Base-by-base conservation (phyloP, 495 filamentous ascomycete species). In the Tuber indicum region DNA sequence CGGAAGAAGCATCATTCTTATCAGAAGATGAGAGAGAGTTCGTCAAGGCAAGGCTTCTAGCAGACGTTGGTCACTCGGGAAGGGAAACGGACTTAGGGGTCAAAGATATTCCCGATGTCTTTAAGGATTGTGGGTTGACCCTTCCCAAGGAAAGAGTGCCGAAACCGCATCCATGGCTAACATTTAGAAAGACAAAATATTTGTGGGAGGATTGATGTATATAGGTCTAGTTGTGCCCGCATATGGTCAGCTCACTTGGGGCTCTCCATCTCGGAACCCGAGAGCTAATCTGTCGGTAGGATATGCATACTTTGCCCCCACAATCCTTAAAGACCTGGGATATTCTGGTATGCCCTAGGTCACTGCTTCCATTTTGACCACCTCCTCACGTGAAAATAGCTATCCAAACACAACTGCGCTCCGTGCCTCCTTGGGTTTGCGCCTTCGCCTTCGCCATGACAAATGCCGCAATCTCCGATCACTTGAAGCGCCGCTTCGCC, bases 151-250 rank as follows among this genome's bases (percentile, higher is more conserved):
- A 62, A 19, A 23, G 19, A 62, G 43, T 14, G 17, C 7, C 19
- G 14, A 21, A 8, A n/a, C 44, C 42, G 19, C 42, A 36, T 43
- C 72, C 52, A 78, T 36, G n/a, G 17, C 42, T 62, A 62, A 69
- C 46, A 44, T 42, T 69, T 4, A 32, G 12, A 3, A 32, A 78
- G 77, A 88, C 83, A 92, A 92, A 83, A 86, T 92, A 75, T 86
- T 92, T 74, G 84, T 96, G 52, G 94, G 92, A 74, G 94, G 91
- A 2, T 88, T 97, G 82, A 95, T 96, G 93, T 97, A 97, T 84
- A 93, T 94, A 49, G 92, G 92, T 12, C 86, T 97, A 43, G 91
- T 97, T 77, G 93, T 97, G 4, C 92, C 96, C 0, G 94, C 92
- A 46, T 97, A 97, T 81, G 88, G 89, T 84, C 87, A 87, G 82